These are phyloP conservation scores for Clavispora carvajalis DNA, from an alignment of 805 yeast species.

Conservation along the genomic window DNA sequence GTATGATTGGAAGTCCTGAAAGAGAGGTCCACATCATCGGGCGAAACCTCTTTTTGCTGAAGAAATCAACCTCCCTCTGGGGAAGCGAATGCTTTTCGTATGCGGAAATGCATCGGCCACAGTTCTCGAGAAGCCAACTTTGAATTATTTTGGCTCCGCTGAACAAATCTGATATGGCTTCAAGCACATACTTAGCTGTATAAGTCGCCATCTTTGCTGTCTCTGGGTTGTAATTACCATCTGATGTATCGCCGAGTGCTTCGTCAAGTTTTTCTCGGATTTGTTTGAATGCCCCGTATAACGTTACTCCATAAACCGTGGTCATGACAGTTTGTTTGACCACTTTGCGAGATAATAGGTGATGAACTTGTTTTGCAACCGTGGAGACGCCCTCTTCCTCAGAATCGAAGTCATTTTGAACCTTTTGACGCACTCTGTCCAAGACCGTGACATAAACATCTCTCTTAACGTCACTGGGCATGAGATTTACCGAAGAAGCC, in stretches of 20 bases:
- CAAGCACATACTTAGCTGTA: conserved; percentile 10
- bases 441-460: conserved; percentile 34
- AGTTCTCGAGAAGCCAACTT: conserved; percentile 30
- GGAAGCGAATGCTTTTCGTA: conserved; percentile 15
- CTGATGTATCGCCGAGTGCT: conserved; percentile 13
- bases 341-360: conserved; percentile 25
- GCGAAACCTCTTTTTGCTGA: conserved; percentile 16
- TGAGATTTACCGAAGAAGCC: conserved; percentile 35
- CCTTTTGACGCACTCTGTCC: conserved; percentile 16
- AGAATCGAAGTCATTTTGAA: conserved; percentile 5
- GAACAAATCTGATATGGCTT: conserved; percentile 22
- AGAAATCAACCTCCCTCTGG: conserved; percentile 14
- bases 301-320: conserved; percentile 40
- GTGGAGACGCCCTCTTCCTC: conserved; percentile 1
- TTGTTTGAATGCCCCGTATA: conserved; percentile 32
- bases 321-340: conserved; percentile 43
- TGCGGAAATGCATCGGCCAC: conserved; percentile 25
- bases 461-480: conserved; percentile 18
- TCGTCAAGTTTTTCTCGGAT: conserved; percentile 14
- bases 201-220: conserved; percentile 5
- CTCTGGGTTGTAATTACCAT: neutral
- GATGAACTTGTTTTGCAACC: conserved; percentile 12
- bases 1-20: conserved; percentile 39
- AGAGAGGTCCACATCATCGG: conserved; percentile 41
- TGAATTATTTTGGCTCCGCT: conserved; percentile 29